Percentiles rank a stretch among this genome's conserved stretches.
Conservation (phyloP, 2,329 filamentous ascomycete species). For the Fusarium scirpi region DNA sequence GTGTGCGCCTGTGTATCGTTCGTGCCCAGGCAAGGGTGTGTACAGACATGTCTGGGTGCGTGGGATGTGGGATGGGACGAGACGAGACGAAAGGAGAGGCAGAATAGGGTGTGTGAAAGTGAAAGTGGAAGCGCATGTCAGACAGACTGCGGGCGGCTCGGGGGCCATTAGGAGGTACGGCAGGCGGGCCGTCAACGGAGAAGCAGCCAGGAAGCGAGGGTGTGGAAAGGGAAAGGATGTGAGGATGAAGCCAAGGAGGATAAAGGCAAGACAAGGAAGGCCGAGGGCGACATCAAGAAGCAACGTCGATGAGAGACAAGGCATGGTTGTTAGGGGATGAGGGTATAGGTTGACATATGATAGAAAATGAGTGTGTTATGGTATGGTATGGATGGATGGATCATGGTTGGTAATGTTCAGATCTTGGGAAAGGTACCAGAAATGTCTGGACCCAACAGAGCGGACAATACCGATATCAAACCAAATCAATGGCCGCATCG, state of each 20-base stretch:
- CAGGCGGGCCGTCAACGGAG: constrained; percentile 45
- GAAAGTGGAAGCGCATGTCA: constrained; percentile 24
- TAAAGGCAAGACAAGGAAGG: constrained; percentile 40
- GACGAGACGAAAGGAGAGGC: constrained; percentile 13
- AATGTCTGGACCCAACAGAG: constrained; percentile 34
- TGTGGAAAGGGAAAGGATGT: constrained; percentile 39
- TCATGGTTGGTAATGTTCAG: constrained; percentile 17
- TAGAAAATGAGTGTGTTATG: constrained; percentile 19
- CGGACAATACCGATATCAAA: constrained; percentile 20
- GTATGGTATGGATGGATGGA: not conserved
- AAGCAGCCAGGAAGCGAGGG: constrained; percentile 35
- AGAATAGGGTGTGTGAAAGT: constrained; percentile 25
- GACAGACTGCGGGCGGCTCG: constrained; percentile 41
- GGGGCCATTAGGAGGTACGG: constrained; percentile 43
- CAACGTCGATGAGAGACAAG: constrained; percentile 47
- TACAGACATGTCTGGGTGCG: constrained; percentile 32
- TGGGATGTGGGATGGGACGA: constrained; percentile 32
- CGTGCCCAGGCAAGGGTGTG: constrained; percentile 40
- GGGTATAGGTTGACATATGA: constrained; percentile 37
- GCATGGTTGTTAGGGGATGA: constrained; percentile 33
- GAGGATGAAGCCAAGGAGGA: constrained; percentile 31
- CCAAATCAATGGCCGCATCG: constrained; percentile 1
- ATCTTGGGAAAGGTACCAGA: constrained; percentile 36
- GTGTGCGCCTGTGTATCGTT: constrained; percentile 40
- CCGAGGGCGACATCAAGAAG: constrained; percentile 40